Evolutionary conservation across 352 stramenopile genomes (phyloP).

Genomic region (Thraustochytrium sp.): DNA sequence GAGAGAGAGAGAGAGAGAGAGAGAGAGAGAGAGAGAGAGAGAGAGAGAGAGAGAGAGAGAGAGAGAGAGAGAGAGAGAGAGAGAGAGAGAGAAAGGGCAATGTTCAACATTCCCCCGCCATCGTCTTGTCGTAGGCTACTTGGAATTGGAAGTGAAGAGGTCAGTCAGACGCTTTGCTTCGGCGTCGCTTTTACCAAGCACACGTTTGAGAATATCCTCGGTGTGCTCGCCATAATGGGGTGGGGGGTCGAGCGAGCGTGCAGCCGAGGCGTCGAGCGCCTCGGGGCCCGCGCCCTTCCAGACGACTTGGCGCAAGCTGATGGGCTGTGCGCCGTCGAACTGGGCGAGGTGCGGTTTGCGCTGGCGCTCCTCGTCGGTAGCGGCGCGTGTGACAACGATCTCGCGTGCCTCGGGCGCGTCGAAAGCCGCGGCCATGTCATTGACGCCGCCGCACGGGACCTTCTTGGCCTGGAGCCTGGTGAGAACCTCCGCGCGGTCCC

Average conservation of each 20-base stretch:
- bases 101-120: no score
- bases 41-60: no score
- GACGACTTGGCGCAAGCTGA: slow-evolving; percentile 10
- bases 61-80: not conserved
- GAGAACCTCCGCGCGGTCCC: slow-evolving; percentile 6
- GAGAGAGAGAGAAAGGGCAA: no score
- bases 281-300: slow-evolving; percentile 19
- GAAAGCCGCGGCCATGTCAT: slow-evolving; percentile 4
- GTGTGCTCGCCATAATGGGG: slow-evolving; percentile 26
- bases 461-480: not conserved
- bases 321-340: not conserved
- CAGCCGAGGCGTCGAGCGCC: not conserved
- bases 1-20: no score
- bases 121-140: no score
- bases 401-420: slow-evolving; percentile 9
- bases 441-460: not conserved
- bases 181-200: not conserved
- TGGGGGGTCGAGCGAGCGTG: not conserved
- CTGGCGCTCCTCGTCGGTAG: not conserved
- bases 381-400: not conserved
- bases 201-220: not conserved
- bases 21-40: no score
- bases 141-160: no score
- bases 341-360: not conserved
- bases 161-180: not conserved